phyloP scores from a whole-genome alignment of 2,329 filamentous ascomycete species.

The Aspergillus piperis region DNA sequence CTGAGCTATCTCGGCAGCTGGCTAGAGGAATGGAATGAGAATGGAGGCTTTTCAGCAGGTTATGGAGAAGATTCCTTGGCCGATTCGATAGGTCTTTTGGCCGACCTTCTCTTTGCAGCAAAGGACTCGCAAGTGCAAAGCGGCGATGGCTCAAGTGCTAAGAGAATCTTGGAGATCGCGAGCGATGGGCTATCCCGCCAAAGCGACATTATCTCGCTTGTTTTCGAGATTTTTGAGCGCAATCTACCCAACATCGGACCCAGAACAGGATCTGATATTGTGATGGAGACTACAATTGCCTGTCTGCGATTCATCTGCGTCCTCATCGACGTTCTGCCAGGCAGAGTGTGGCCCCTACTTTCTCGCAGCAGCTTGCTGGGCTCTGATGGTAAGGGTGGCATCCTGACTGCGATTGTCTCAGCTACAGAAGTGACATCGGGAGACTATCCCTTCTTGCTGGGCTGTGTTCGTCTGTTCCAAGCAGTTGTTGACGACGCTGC shows the following conservation, averaged over 20 bases:
- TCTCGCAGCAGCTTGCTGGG: constrained; percentile 78
- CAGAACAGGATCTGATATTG: constrained; percentile 63
- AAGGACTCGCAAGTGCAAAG: constrained; percentile 28
- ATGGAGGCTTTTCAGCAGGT: constrained; percentile 54
- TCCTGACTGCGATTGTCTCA: constrained; percentile 76
- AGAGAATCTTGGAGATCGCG: constrained; percentile 51
- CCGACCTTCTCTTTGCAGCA: constrained; percentile 63
- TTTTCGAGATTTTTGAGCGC: constrained; percentile 83
- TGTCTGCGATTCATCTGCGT: constrained; percentile 80
- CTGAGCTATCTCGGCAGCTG: constrained; percentile 76
- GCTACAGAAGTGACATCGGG: constrained; percentile 76
- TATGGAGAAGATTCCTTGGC: constrained; percentile 64
- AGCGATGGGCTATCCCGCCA: constrained; percentile 51
- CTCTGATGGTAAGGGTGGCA: constrained; percentile 72
- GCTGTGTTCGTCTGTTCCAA: constrained; percentile 72
- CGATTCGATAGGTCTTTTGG: constrained; percentile 73
- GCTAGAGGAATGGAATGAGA: constrained; percentile 50
- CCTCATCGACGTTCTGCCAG: constrained; percentile 71
- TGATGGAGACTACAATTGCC: constrained; percentile 67
- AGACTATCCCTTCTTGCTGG: constrained; percentile 74
- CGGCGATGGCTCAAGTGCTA: constrained; percentile 42
- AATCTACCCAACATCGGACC: constrained; percentile 55
- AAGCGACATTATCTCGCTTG: constrained; percentile 73
- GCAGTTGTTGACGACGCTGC: constrained; percentile 75
- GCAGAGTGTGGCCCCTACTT: constrained; percentile 87